Base-by-base conservation (phyloP, 2,329 filamentous ascomycete genomes). In the Aspergillus eucalypticola region DNA sequence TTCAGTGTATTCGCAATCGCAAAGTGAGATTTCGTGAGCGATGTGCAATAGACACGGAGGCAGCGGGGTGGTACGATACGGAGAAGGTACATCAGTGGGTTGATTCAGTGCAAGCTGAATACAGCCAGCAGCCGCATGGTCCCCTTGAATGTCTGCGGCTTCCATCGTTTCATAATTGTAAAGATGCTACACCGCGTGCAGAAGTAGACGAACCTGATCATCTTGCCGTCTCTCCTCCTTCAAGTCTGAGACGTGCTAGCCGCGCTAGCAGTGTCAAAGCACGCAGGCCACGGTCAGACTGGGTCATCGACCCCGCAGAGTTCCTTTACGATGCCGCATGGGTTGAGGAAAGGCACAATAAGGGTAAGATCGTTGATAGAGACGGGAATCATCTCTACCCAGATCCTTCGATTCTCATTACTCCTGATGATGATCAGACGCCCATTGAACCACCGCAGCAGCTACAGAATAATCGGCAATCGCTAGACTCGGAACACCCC, bases 1-100 rank as follows among this genome's bases (percentile, higher is more conserved):
- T 99, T 23, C 95, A 98, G 75, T 92, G 92, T 67, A 90, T 98
- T 58, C 88, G 95, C 19, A 98, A 99, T 71, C 86, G 94, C 51
- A 94, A 93, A 72, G 85, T 95, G 11, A 85, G 95, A 63, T 89
- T 89, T 25, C 85, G 93, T 15, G 91, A 96, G 76, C 86, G 91
- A 42, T 88, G 85, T 65, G 78, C 84, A 0, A 88, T 96, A 35
- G 86, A 95, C 68, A 87, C 90, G 15, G 87, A 91, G 63, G 82
- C 83, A 1, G 88, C 90, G 66, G 91, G 90, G 1, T 98, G 96
- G 79, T 83, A 86, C 41, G 88, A 97, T 73, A 80, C 91, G 1
- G 81, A 85, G 3, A 85, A 81, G 49, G 91, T 96, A 7, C 85
- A 85, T 54, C 80, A 83, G 32, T 98, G 93, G 92, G 84, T 97